Percentiles rank a stretch among this genome's conserved stretches.
Conservation (phyloP, 805 yeast genomes). For the Wickerhamia fluorescens region DNA sequence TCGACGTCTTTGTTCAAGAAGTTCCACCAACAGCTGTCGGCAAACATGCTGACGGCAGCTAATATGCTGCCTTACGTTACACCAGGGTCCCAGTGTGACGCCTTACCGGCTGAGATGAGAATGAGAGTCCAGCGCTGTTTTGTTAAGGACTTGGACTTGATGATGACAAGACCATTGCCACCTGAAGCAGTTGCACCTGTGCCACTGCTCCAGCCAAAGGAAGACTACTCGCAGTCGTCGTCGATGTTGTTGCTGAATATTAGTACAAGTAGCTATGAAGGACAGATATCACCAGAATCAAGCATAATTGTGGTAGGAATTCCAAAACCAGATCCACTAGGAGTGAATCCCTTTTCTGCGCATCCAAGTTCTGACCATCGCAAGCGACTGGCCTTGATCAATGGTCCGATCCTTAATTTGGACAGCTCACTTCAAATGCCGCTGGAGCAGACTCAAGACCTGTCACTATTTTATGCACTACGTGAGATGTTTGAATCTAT, state of each 20-base stretch:
- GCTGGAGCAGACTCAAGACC: slow-evolving; percentile 20
- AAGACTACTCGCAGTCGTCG: slow-evolving; percentile 28
- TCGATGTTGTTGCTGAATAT: slow-evolving; percentile 21
- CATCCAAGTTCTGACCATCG: slow-evolving; percentile 58
- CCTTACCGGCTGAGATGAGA: slow-evolving; percentile 28
- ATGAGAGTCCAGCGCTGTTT: slow-evolving; percentile 17
- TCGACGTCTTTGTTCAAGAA: slow-evolving; percentile 34
- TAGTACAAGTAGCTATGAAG: not conserved
- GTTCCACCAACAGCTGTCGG: too few species aligned
- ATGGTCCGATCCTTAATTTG: slow-evolving; percentile 79
- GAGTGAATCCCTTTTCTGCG: slow-evolving; percentile 33
- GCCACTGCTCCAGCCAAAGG: slow-evolving; percentile 3
- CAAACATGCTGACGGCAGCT: too few species aligned
- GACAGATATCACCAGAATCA: slow-evolving; percentile 10
- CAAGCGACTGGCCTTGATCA: slow-evolving; percentile 67
- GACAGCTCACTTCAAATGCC: slow-evolving; percentile 56
- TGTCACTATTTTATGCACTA: slow-evolving; percentile 46
- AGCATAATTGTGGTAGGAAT: slow-evolving; percentile 32
- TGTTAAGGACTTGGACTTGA: slow-evolving; percentile 21
- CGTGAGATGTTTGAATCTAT: slow-evolving; percentile 84
- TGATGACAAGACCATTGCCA: slow-evolving; percentile 31
- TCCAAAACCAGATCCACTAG: slow-evolving; percentile 33
- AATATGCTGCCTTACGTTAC: not conserved
- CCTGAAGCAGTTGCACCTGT: slow-evolving; percentile 5
- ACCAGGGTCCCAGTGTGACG: slow-evolving; percentile 15